phyloP scores from a whole-genome alignment of 1,284 basidiomycete genomes.

The Pseudozyma pruni region DNA sequence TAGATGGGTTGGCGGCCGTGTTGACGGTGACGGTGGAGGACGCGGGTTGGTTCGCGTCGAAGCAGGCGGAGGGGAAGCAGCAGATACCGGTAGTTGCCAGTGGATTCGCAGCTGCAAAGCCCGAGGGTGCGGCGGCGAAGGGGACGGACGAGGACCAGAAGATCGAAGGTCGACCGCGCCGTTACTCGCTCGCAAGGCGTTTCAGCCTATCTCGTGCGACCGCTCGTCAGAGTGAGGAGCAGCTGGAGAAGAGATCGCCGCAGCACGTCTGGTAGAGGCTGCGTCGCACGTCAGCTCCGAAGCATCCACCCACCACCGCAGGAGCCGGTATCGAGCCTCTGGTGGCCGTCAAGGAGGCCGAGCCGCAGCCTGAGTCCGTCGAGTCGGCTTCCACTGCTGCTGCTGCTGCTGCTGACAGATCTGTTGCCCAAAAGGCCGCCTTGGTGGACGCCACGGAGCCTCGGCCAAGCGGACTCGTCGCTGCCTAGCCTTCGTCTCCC shows the following conservation, averaged over 20 bases:
- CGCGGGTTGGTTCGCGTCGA: constrained; percentile 6
- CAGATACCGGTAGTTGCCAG: background rate
- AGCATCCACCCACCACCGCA: constrained; percentile 2
- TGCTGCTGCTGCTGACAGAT: background rate
- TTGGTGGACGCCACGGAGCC: background rate
- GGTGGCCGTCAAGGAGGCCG: background rate
- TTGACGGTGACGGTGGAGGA: constrained; percentile 43
- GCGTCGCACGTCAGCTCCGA: constrained; percentile 12
- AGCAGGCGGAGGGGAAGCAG: background rate
- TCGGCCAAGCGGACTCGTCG: constrained; percentile 1
- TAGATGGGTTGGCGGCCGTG: constrained; percentile 58
- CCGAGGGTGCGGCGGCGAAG: background rate
- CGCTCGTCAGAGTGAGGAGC: constrained; percentile 6
- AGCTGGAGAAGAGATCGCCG: background rate
- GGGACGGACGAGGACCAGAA: constrained; percentile 1
- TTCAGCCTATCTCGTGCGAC: constrained; percentile 8
- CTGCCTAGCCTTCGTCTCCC: background rate
- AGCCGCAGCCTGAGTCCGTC: background rate
- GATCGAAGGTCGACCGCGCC: too few relatives aligned
- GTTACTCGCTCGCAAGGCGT: constrained; percentile 5
- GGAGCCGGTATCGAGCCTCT: background rate
- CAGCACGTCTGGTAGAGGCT: constrained; percentile 23
- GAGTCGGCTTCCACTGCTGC: constrained; percentile 12
- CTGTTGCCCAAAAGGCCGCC: background rate
- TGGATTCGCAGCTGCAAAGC: background rate